These are phyloP conservation scores for Calonectria pauciramosa DNA, from an alignment of 2,329 filamentous ascomycete genomes.

Conservation along the genomic window DNA sequence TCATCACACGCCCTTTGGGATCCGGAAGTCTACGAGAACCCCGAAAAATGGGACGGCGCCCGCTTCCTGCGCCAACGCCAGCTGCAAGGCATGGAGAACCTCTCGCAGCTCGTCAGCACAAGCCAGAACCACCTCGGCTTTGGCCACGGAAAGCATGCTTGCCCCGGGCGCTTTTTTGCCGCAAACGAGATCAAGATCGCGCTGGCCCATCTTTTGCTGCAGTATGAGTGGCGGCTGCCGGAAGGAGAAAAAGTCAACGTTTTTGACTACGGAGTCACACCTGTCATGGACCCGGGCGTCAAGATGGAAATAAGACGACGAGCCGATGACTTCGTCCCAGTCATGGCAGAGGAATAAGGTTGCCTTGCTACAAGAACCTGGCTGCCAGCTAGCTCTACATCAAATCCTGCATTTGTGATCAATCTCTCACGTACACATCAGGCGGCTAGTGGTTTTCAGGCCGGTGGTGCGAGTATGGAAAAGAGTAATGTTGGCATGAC, in stretches of 20 bases:
- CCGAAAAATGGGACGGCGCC: slow-evolving; percentile 43
- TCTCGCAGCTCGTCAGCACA: slow-evolving; percentile 51
- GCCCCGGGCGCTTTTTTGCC: slow-evolving; percentile 59
- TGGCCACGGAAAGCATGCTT: slow-evolving; percentile 57
- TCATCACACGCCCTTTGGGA: slow-evolving; percentile 35
- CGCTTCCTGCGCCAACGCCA: slow-evolving; percentile 47
- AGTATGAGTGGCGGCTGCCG: slow-evolving; percentile 28
- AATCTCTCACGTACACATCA: no score
- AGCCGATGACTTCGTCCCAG: not conserved
- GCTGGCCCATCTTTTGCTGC: slow-evolving; percentile 47
- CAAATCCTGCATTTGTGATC: no score
- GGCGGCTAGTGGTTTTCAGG: no score
- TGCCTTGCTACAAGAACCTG: not conserved
- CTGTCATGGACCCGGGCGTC: not conserved
- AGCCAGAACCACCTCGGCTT: slow-evolving; percentile 51
- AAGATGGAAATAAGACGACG: not conserved
- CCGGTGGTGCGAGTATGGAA: no score
- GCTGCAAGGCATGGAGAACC: slow-evolving; percentile 40
- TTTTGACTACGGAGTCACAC: not conserved
- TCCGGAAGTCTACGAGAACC: slow-evolving; percentile 40
- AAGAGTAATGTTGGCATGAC: no score
- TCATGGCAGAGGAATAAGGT: not conserved
- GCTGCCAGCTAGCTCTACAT: no score
- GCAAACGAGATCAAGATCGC: slow-evolving; percentile 56
- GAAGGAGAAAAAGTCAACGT: not conserved